Evolutionary conservation across 2,329 filamentous ascomycete genomes (phyloP).

Genomic region (Teratosphaeria gauchensis): DNA sequence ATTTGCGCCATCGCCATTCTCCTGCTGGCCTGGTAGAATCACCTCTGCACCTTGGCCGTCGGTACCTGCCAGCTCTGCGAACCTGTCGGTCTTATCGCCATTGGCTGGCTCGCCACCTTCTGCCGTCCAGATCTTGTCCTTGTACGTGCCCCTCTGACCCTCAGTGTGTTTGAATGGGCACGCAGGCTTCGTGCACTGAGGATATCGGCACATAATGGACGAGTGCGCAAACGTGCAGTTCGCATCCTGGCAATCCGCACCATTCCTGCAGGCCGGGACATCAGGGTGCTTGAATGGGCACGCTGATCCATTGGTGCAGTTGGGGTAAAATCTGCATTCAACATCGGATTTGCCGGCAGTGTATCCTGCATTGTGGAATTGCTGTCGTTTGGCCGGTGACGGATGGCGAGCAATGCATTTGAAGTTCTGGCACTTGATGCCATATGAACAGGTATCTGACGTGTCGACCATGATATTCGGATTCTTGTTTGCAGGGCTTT

Average conservation of each 20-base stretch:
- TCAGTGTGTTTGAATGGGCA: slow-evolving; percentile 87
- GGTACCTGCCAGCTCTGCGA: slow-evolving; percentile 15
- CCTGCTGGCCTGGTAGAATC: slow-evolving; percentile 21
- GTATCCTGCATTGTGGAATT: slow-evolving; percentile 49
- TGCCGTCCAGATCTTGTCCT: slow-evolving; percentile 86
- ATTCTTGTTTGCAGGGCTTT: slow-evolving; percentile 76
- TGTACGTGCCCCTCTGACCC: slow-evolving; percentile 74
- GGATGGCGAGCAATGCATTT: slow-evolving; percentile 91
- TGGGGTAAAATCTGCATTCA: slow-evolving; percentile 84
- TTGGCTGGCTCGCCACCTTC: slow-evolving; percentile 12
- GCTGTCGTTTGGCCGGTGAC: slow-evolving; percentile 70
- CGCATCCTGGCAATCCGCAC: slow-evolving; percentile 70
- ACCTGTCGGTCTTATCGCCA: slow-evolving; percentile 16
- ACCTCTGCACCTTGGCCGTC: slow-evolving; percentile 23
- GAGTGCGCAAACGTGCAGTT: slow-evolving; percentile 87
- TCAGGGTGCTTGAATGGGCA: slow-evolving; percentile 85
- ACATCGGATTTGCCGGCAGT: slow-evolving; percentile 61
- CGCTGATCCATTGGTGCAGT: slow-evolving; percentile 71
- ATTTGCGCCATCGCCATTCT: neutral
- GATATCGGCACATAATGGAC: slow-evolving; percentile 78
- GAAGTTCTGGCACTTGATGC: slow-evolving; percentile 86
- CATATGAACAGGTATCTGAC: slow-evolving; percentile 70
- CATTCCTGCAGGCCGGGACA: slow-evolving; percentile 83
- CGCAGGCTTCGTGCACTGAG: slow-evolving; percentile 78
- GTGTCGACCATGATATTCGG: slow-evolving; percentile 58